Conservation (phyloP, 257 asterid species). For the Rehmannia glutinosa region DNA sequence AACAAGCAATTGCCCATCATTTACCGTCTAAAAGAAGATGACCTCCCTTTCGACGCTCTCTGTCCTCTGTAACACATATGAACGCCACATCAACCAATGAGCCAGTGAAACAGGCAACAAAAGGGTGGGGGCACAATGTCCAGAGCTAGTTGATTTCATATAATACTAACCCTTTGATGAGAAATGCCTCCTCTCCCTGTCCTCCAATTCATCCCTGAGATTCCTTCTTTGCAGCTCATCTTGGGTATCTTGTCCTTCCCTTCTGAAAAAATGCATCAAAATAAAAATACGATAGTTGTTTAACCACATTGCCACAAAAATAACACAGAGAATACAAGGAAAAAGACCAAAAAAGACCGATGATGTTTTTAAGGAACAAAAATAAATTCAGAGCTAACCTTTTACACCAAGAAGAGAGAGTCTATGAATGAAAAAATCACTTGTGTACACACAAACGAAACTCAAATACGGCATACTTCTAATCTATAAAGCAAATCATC, state of each 20-base stretch:
- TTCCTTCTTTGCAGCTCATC: conserved; percentile 72
- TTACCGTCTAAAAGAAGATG: conserved; percentile 88
- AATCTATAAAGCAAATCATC: neutral
- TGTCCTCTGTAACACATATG: conserved; percentile 61
- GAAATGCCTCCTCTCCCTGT: conserved; percentile 78
- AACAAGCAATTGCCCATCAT: conserved; percentile 6
- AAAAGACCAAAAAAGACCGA: neutral
- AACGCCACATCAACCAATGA: neutral
- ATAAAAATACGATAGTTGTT: neutral
- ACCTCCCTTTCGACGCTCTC: conserved; percentile 79
- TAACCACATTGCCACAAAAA: neutral
- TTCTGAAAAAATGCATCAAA: conserved; percentile 34
- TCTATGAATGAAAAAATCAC: neutral
- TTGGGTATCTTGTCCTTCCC: conserved; percentile 84
- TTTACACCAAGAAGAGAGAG: neutral
- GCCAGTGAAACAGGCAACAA: neutral
- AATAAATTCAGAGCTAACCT: neutral
- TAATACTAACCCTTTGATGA: conserved; percentile 51
- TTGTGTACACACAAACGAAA: neutral
- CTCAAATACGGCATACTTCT: neutral
- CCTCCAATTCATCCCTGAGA: conserved; percentile 73
- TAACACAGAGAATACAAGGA: neutral
- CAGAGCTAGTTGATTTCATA: neutral
- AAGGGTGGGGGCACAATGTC: neutral
- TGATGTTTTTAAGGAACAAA: neutral